Base-by-base conservation (phyloP, 768 basidiomycete genomes). In the Agaricus subrufescens region DNA sequence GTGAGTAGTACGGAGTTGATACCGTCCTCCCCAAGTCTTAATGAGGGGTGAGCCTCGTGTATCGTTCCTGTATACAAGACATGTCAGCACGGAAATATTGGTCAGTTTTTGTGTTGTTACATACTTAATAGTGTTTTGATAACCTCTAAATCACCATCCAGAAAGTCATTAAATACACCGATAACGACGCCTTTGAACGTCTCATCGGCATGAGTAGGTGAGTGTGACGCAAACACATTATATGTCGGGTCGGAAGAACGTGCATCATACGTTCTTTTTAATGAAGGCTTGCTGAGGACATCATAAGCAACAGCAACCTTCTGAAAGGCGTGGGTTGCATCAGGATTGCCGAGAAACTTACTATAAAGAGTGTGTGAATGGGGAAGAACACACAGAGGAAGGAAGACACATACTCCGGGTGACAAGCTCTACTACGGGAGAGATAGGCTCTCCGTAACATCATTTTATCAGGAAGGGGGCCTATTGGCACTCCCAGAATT, bases 61-160 rank as follows among this genome's bases (percentile, higher is more conserved):
- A 92, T 77, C 4, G 89, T 84, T 60, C 80, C 90, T 91, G 63
- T 31, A 19, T 19, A 31, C 1, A 57, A 34, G 5, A 45, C 7
- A 29, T 23, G 15, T 56, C 19, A 56, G 49, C 29, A n/a, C 2
- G n/a, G 4, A 5, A 5, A 19, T 23, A 11, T 10, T 19, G 30
- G 42, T 19, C 19, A 19, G 19, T 19, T 19, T 19, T 23, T 39
- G 38, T 31, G 29, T 56, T 15, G 47, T 19, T n/a, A 75, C 87
- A 50, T 62, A 89, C 89, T 82, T 26, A 94, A 78, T 23, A 92
- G 69, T 1, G 83, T 82, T 54, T 88, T 80, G 64, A 93, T 85
- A 67, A 91, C 83, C 66, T 93, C 89, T n/a, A 94, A 73, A 69
- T 94, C 91, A 5, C 91, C 92, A 53, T 92, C 88, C 45, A 94